phyloP scores from a whole-genome alignment of 768 basidiomycete species.

The Boletellus sp. region DNA sequence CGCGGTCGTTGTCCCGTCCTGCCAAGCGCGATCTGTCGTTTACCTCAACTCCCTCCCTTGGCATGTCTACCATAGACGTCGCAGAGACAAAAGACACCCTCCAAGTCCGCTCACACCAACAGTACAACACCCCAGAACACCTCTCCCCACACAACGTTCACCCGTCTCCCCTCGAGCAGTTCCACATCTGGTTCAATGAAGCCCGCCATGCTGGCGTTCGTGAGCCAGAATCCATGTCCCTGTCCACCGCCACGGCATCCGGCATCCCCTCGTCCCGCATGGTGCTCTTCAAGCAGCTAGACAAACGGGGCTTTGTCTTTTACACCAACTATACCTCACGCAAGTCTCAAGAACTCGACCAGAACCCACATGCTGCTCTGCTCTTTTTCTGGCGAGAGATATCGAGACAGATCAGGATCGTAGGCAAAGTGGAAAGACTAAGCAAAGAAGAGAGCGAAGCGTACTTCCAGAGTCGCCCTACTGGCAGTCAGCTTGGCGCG shows the following conservation, averaged over 20 bases:
- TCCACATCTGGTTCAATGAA: constrained; percentile 81
- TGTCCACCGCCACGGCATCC: constrained; percentile 65
- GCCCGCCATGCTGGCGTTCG: constrained; percentile 54
- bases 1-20: constrained; percentile 2
- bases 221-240: constrained; percentile 89
- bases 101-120: constrained; percentile 67
- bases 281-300: constrained; percentile 90
- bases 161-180: constrained; percentile 77
- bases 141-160: constrained; percentile 60
- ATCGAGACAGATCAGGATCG: constrained; percentile 73
- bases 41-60: not conserved
- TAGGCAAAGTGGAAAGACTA: constrained; percentile 83
- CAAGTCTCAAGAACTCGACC: constrained; percentile 77
- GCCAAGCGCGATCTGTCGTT: not conserved
- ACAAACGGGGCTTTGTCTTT: constrained; percentile 87
- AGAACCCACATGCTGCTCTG: constrained; percentile 77
- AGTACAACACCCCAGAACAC: constrained; percentile 68
- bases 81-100: constrained; percentile 51
- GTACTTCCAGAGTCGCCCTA: constrained; percentile 80
- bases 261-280: constrained; percentile 86
- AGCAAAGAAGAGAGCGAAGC: constrained; percentile 65
- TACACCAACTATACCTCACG: constrained; percentile 96
- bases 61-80: constrained; percentile 31
- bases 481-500: constrained; percentile 84
- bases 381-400: constrained; percentile 92